Conservation (phyloP, 1,284 basidiomycete species). For the Ceraceosorus guamensis region DNA sequence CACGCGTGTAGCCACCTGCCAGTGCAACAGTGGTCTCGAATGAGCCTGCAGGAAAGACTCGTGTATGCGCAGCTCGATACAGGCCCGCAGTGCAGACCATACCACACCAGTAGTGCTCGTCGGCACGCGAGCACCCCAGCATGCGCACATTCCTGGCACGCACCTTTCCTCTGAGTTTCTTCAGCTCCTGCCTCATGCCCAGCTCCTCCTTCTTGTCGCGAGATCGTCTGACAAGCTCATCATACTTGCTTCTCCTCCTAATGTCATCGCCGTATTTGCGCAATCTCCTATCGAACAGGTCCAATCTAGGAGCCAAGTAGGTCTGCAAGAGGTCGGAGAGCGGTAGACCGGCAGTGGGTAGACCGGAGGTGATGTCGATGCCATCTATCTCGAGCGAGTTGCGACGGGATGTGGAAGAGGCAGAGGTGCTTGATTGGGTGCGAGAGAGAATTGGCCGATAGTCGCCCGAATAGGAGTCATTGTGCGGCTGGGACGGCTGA, state of each 20-base stretch:
- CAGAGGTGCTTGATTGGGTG: too few relatives aligned
- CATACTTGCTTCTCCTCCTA: slow-evolving; percentile 55
- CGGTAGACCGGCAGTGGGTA: slow-evolving; percentile 8
- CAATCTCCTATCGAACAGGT: slow-evolving; percentile 75
- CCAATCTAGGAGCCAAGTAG: slow-evolving; percentile 80
- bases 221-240: slow-evolving; percentile 63
- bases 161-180: slow-evolving; percentile 66
- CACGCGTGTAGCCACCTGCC: slow-evolving; percentile 67
- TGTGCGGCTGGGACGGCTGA: too few relatives aligned
- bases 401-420: too few relatives aligned
- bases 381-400: background rate
- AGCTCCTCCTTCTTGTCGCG: slow-evolving; percentile 52
- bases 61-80: too few relatives aligned
- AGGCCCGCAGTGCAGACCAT: too few relatives aligned
- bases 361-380: background rate
- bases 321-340: slow-evolving; percentile 58
- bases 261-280: slow-evolving; percentile 74
- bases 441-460: too few relatives aligned
- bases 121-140: too few relatives aligned
- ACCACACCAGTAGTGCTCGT: too few relatives aligned
- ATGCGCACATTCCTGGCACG: slow-evolving; percentile 27
- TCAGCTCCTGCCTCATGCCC: slow-evolving; percentile 75
- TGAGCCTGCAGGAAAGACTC: too few relatives aligned
- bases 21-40: too few relatives aligned
- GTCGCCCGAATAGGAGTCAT: too few relatives aligned